Percentiles rank a stretch among this genome's conserved stretches.
Evolutionary conservation across 1,284 basidiomycete genomes (phyloP).

Genomic region (Cutaneotrichosporon mucoides): DNA sequence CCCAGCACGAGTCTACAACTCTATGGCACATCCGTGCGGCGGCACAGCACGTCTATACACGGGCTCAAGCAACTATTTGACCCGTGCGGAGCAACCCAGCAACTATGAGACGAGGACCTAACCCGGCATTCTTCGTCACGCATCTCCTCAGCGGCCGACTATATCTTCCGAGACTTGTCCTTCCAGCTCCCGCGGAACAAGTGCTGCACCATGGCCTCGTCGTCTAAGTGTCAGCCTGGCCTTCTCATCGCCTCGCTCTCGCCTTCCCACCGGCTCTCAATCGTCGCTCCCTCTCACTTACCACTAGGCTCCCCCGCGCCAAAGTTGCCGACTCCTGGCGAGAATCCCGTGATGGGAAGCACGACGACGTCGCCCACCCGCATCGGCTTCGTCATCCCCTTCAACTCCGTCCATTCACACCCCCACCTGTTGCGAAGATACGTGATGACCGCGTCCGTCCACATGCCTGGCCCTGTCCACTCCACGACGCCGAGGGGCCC

Average conservation of each 20-base stretch:
- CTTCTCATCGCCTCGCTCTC: background rate
- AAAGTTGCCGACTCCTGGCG: constrained; percentile 49
- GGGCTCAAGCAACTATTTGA: too few species aligned
- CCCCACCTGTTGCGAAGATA: constrained; percentile 43
- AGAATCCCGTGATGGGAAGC: constrained; percentile 49
- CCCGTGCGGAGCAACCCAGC: too few species aligned
- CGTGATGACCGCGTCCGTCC: constrained; percentile 43
- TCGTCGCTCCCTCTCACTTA: constrained; percentile 19
- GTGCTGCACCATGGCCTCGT: constrained; percentile 46
- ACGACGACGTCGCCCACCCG: constrained; percentile 48
- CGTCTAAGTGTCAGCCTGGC: constrained; percentile 20
- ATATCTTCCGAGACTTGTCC: background rate
- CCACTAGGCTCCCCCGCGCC: constrained; percentile 29
- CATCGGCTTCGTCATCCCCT: constrained; percentile 34
- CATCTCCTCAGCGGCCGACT: too few species aligned
- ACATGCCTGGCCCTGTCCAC: constrained; percentile 49
- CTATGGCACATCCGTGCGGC: too few species aligned
- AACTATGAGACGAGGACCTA: too few species aligned
- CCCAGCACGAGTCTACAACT: too few species aligned
- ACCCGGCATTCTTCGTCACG: too few species aligned
- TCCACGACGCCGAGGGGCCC: constrained; percentile 46
- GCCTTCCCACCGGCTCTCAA: background rate
- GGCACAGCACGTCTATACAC: too few species aligned
- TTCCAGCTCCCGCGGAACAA: constrained; percentile 42
- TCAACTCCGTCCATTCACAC: constrained; percentile 44